phyloP scores from a whole-genome alignment of 495 filamentous ascomycete genomes.

The Tetracladium setigerum region DNA sequence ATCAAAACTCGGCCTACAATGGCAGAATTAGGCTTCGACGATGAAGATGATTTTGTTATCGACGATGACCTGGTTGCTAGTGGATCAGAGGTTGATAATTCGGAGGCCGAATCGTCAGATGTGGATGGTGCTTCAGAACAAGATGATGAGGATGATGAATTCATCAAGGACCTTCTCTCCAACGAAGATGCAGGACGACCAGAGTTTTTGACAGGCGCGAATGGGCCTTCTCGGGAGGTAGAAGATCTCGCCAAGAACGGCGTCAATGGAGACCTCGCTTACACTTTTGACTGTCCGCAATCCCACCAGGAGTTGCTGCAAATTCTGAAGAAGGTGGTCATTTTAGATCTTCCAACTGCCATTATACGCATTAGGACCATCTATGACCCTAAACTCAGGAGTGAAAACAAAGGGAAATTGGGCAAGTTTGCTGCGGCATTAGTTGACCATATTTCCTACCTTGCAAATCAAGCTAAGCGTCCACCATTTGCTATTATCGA shows the following conservation, averaged over 20 bases:
- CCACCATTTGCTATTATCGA: constrained; percentile 57
- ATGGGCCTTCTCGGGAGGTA: constrained; percentile 13
- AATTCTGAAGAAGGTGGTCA: constrained; percentile 48
- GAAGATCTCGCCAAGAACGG: constrained; percentile 16
- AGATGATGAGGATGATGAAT: constrained; percentile 55
- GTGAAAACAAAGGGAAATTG: constrained; percentile 78
- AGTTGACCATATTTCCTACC: constrained; percentile 61
- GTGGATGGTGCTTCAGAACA: constrained; percentile 40
- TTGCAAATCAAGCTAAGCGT: constrained; percentile 30
- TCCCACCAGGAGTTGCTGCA: constrained; percentile 65
- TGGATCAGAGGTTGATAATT: constrained; percentile 50
- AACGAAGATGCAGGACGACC: constrained; percentile 40
- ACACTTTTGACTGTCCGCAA: constrained; percentile 76
- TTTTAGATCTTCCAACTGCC: constrained; percentile 64
- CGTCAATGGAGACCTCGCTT: constrained; percentile 46
- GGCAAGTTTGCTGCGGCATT: constrained; percentile 64
- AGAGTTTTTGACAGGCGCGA: constrained; percentile 31
- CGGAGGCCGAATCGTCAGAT: constrained; percentile 38
- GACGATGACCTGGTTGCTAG: constrained; percentile 77
- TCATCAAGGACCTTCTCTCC: constrained; percentile 54
- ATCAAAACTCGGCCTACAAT: constrained; percentile 35
- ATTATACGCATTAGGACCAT: constrained; percentile 81
- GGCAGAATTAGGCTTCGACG: constrained; percentile 57
- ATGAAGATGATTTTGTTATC: constrained; percentile 87
- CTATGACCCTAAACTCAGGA: constrained; percentile 79